phyloP scores from a whole-genome alignment of 139 green algal species.

The Yamagishiella unicocca region DNA sequence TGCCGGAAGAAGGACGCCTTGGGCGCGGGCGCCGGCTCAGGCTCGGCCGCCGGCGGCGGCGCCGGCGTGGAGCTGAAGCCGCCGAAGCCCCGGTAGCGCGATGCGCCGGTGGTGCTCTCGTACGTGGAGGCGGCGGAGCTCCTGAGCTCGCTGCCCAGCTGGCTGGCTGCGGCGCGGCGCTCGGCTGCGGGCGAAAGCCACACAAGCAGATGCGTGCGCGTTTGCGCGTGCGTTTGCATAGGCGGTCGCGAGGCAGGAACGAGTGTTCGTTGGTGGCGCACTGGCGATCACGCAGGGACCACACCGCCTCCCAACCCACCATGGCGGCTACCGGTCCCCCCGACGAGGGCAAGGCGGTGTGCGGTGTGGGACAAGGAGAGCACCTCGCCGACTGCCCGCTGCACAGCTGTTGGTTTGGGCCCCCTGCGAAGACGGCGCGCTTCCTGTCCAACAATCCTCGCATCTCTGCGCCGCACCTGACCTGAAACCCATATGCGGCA shows the following conservation, averaged over 20 bases:
- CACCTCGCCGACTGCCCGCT: too few relatives aligned
- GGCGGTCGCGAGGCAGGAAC: background rate
- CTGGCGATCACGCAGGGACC: background rate
- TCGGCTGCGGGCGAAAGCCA: background rate
- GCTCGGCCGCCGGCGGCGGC: background rate
- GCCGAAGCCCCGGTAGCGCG: conserved; percentile 29
- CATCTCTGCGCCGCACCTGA: too few relatives aligned
- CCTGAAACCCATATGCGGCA: too few relatives aligned
- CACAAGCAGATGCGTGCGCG: background rate
- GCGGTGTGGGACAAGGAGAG: too few relatives aligned
- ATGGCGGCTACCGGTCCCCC: background rate
- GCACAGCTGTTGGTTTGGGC: too few relatives aligned
- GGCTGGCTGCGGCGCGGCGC: background rate
- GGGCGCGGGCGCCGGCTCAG: background rate
- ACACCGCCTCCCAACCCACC: background rate
- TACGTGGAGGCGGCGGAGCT: conserved; percentile 12
- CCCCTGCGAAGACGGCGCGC: too few relatives aligned
- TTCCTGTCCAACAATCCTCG: too few relatives aligned
- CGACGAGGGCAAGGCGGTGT: too few relatives aligned
- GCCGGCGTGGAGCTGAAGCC: background rate
- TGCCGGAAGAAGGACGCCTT: background rate
- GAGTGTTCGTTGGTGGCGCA: background rate
- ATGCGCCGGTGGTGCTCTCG: background rate
- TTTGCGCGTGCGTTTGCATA: background rate
- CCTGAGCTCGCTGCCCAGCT: background rate